A percentile compares a stretch with the other conserved stretches of the same genome.
Evolutionary conservation across 2,329 filamentous ascomycete species (phyloP).

Genomic region (Trichoderma sp.): DNA sequence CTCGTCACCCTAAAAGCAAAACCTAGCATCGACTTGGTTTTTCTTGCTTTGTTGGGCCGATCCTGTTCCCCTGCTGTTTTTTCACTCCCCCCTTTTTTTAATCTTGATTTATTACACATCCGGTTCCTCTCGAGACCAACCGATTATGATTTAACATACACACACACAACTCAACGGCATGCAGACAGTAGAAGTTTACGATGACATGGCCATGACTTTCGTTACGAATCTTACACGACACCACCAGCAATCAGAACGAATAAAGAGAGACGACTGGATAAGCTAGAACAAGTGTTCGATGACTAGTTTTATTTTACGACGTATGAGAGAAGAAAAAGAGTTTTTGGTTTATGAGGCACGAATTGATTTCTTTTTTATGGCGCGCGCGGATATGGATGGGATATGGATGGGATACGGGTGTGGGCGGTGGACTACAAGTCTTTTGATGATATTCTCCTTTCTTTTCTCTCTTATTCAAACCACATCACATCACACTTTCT

Average conservation of each 20-base stretch:
- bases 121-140: not conserved
- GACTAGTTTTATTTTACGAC: not conserved
- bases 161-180: not conserved
- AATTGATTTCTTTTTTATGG: constrained; percentile 26
- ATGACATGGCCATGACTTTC: constrained; percentile 6
- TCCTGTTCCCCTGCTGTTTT: not conserved
- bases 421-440: constrained; percentile 3
- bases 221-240: constrained; percentile 1
- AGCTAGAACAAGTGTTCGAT: not conserved
- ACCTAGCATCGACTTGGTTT: not conserved
- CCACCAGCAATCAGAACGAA: not conserved
- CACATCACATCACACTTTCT: not conserved
- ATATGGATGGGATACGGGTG: not conserved
- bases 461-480: not conserved
- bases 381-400: constrained; percentile 5
- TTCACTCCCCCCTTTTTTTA: not conserved
- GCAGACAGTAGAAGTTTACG: not conserved
- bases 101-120: not conserved
- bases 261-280: not conserved
- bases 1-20: constrained; percentile 22
- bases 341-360: constrained; percentile 22
- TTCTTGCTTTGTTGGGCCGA: not conserved
- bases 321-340: not conserved
- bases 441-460: constrained; percentile 28
- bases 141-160: not conserved